Percentiles rank a stretch among this genome's conserved stretches.
phyloP scores from a whole-genome alignment of 179 eudicot genomes.

The Corrigiola litoralis region DNA sequence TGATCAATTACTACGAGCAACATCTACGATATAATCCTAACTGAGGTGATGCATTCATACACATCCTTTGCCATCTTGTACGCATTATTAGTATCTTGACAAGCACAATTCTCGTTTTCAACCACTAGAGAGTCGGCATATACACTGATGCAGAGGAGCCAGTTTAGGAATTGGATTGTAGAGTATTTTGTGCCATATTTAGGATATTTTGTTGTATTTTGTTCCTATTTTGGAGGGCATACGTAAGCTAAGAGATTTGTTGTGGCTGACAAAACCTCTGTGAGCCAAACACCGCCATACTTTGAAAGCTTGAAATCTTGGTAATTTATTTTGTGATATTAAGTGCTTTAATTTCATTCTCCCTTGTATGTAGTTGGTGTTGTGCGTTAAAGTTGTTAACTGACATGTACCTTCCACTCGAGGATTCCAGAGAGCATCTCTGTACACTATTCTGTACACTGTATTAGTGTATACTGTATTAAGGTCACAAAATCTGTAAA shows the following conservation, averaged over 20 bases:
- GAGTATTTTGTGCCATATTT: slow-evolving; percentile 27
- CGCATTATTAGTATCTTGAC: neutral
- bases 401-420: too few species aligned
- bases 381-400: too few species aligned
- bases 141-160: neutral
- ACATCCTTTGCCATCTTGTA: neutral
- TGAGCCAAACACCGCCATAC: neutral
- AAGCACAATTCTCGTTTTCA: neutral
- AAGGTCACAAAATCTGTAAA: too few species aligned
- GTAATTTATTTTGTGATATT: neutral
- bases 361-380: too few species aligned
- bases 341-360: too few species aligned
- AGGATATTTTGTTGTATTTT: slow-evolving; percentile 21
- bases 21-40: slow-evolving; percentile 62
- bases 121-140: neutral
- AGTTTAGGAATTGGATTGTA: slow-evolving; percentile 1
- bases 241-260: slow-evolving; percentile 3
- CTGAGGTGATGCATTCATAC: slow-evolving; percentile 13
- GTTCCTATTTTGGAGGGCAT: neutral
- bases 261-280: slow-evolving; percentile 5
- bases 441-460: too few species aligned
- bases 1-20: slow-evolving; percentile 77
- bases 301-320: neutral
- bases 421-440: too few species aligned
- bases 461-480: too few species aligned